Evolutionary conservation across 805 yeast species (phyloP).

Genomic region (Pichia nanzhaoensis): DNA sequence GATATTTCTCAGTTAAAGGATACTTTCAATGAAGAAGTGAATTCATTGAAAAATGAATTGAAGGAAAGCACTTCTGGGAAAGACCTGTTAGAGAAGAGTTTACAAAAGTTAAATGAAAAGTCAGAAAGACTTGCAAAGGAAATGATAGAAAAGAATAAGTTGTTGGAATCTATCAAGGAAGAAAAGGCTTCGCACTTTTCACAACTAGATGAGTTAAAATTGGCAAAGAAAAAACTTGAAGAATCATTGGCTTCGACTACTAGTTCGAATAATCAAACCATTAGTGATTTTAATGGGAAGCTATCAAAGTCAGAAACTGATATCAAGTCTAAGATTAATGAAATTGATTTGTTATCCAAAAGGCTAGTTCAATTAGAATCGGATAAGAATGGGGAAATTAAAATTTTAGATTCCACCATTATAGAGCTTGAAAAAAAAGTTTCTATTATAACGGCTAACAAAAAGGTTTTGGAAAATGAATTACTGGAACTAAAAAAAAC

Average conservation of each 20-base stretch:
- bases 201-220: background rate
- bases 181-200: background rate
- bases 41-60: background rate
- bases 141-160: background rate
- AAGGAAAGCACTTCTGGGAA: constrained; percentile 14
- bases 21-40: background rate
- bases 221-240: background rate
- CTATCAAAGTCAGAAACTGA: background rate
- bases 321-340: constrained; percentile 1
- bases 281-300: background rate
- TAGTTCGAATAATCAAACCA: background rate
- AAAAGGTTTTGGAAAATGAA: background rate
- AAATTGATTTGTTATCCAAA: background rate
- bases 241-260: background rate
- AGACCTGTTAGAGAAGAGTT: background rate
- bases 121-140: background rate
- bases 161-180: background rate
- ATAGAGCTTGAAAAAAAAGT: background rate
- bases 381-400: constrained; percentile 1
- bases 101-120: background rate
- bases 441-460: background rate
- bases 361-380: background rate
- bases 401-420: background rate
- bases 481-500: background rate
- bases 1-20: constrained; percentile 4